Evolutionary conservation across 2,329 filamentous ascomycete species (phyloP), one percentile per base, ranked within the genome.

Genomic region (Chaetomium sp.): DNA sequence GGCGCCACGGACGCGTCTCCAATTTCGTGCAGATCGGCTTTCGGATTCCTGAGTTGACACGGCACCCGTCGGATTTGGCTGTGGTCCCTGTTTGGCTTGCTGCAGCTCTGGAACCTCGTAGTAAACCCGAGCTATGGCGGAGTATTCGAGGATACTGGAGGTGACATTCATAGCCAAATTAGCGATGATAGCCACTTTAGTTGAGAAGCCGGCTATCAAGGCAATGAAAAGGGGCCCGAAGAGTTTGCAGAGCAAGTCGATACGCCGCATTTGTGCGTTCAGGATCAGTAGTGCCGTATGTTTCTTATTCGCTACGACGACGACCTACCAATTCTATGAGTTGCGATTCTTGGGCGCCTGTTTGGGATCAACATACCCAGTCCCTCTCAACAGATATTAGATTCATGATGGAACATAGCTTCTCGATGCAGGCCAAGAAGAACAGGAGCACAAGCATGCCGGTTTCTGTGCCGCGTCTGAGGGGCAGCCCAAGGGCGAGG

Each of bases 301-400:
- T 14, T 73, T 62, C 11, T 66, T 66, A n/a, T 72, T 69, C 1
- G 78, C 72, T 6, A 81, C 70, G 9, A 81, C 71, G 0, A 81
- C 74, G 3, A 81, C 38, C 48, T 50, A 41, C 34, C 6, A 35
- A 5, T 19, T 3, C 10, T n/a, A 19, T 50, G 27, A 50, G 37
- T 38, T 14, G 4, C 8, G 38, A 32, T 42, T n/a, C 27, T 7
- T 6, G 7, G 8, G 37, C 10, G 38, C 9, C 34, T 1, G 19
- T 34, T 9, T 14, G 5, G 37, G 14, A 12, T 12, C 5, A 32
- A 50, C 48, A 33, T 12, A 45, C 77, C 86, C 86, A 89, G 62
- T 90, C 87, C 63, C 82, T 74, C 67, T 89, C 87, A 0, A 90
- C 77, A 0, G 87, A 76, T 1, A 90, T 79, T 0, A 80, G 74